phyloP scores from a whole-genome alignment of 2,329 filamentous ascomycete genomes.

The Thielaviopsis populi region DNA sequence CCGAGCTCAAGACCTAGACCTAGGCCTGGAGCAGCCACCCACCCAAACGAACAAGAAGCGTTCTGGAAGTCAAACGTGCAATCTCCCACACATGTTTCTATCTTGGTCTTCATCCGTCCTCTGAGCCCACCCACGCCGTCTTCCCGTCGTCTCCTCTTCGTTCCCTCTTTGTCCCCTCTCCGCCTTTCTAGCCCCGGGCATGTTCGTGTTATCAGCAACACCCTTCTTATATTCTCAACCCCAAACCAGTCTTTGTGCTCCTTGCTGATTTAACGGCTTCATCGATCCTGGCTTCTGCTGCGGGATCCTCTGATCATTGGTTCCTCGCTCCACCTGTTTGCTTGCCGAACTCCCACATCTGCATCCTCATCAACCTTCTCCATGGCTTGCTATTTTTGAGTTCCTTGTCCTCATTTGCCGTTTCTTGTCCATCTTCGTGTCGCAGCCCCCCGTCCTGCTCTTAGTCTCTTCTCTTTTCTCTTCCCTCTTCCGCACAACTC shows the following conservation, averaged over 20 bases:
- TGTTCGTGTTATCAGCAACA: not conserved
- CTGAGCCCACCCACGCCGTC: not conserved
- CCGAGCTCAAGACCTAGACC: not conserved
- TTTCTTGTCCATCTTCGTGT: conserved; percentile 5
- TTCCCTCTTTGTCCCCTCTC: not conserved
- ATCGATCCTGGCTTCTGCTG: not conserved
- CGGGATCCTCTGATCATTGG: not conserved
- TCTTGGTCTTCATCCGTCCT: not conserved
- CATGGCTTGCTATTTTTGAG: not conserved
- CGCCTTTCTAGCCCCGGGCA: not conserved
- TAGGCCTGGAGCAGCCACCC: not conserved
- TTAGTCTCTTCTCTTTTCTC: conserved; percentile 9
- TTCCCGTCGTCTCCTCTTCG: not conserved
- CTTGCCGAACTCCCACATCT: not conserved
- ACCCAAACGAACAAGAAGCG: not conserved
- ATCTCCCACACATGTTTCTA: not conserved
- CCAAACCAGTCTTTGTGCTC: not conserved
- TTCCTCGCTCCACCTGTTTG: not conserved
- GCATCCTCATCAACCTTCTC: not conserved
- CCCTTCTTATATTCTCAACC: not conserved
- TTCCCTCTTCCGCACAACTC: conserved; percentile 7
- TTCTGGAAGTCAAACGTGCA: not conserved
- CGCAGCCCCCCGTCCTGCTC: conserved; percentile 1
- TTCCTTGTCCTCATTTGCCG: not conserved
- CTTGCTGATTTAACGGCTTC: not conserved